A percentile compares a stretch with the other conserved stretches of the same genome.
Evolutionary conservation across 2,329 filamentous ascomycete genomes (phyloP).

Genomic region (Microsporum canis): DNA sequence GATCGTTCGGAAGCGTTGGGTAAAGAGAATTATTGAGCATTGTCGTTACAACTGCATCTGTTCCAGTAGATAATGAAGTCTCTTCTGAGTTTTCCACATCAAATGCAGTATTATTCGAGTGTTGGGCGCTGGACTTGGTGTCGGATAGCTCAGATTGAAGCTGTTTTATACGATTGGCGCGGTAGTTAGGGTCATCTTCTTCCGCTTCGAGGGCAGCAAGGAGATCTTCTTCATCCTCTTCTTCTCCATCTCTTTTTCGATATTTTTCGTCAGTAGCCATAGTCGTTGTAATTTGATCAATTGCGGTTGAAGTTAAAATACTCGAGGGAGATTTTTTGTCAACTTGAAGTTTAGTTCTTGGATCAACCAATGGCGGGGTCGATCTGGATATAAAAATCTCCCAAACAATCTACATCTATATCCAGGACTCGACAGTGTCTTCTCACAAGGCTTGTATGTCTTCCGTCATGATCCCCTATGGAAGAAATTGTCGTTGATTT

Average conservation of each 20-base stretch:
- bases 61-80: constrained; percentile 6
- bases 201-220: constrained; percentile 45
- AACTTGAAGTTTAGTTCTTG: background rate
- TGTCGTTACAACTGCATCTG: constrained; percentile 12
- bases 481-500: background rate
- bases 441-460: background rate
- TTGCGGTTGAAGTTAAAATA: background rate
- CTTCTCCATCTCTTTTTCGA: constrained; percentile 3
- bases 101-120: constrained; percentile 8
- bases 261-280: background rate
- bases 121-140: constrained; percentile 40
- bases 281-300: background rate
- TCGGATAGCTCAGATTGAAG: constrained; percentile 46
- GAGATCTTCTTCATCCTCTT: constrained; percentile 48
- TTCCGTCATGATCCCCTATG: background rate
- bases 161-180: constrained; percentile 47
- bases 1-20: constrained; percentile 40
- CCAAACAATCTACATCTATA: background rate
- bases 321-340: background rate
- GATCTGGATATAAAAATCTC: background rate
- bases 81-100: background rate
- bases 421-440: background rate
- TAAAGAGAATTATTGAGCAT: constrained; percentile 23
- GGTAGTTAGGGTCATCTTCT: constrained; percentile 42
- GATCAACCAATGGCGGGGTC: background rate